Evolutionary conservation across 371 early-diverging fungal genomes (phyloP).

Genomic region (Funneliformis caledonium): DNA sequence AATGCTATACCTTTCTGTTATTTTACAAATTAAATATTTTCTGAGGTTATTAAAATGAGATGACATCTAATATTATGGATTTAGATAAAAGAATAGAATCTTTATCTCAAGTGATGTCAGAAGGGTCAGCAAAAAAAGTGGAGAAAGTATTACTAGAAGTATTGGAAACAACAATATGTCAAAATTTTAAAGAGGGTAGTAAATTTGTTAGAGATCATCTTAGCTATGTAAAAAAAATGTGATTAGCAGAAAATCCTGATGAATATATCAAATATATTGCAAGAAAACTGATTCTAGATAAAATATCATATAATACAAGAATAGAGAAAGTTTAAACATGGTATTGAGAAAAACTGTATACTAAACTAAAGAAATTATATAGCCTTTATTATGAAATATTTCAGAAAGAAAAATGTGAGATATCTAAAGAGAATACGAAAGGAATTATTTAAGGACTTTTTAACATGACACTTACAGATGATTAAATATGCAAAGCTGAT

Average conservation of each 20-base stretch:
- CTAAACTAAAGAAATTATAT: neutral
- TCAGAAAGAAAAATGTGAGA: neutral
- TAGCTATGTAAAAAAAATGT: neutral
- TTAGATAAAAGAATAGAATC: too few species aligned
- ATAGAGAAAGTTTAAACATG: neutral
- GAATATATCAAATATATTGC: neutral
- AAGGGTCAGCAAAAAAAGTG: too few species aligned
- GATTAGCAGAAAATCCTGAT: neutral
- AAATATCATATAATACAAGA: neutral
- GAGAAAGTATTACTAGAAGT: neutral
- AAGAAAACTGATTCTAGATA: neutral
- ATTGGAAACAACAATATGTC: neutral
- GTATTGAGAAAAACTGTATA: neutral
- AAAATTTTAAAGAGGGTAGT: too few species aligned
- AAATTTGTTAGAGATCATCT: conserved; percentile 14
- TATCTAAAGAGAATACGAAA: neutral
- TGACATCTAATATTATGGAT: too few species aligned
- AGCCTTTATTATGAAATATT: neutral
- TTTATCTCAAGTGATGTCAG: too few species aligned
- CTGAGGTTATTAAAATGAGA: too few species aligned
- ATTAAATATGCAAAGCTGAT: too few species aligned
- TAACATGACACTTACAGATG: too few species aligned
- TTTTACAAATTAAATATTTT: too few species aligned
- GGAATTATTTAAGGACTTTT: neutral
- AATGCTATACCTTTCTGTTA: neutral